A percentile compares a stretch with the other conserved stretches of the same genome.
Conservation (phyloP, 2,329 filamentous ascomycete species). For the Penicillium palitans region DNA sequence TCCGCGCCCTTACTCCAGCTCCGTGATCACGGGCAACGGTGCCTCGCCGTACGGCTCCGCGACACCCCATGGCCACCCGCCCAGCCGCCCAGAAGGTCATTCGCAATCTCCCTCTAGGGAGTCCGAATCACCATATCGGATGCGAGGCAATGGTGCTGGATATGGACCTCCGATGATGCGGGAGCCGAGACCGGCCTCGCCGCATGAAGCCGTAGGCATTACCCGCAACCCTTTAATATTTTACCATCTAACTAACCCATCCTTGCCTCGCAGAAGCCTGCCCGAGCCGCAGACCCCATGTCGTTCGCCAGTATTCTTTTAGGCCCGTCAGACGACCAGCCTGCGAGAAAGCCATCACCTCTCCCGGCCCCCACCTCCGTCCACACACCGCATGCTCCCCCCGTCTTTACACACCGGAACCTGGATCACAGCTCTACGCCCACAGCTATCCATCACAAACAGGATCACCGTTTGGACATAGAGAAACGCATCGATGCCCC, state of each 20-base stretch:
- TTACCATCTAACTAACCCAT: conserved; percentile 21
- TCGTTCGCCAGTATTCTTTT: conserved; percentile 94
- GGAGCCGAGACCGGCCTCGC: conserved; percentile 36
- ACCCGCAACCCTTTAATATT: background rate
- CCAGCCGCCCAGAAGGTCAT: conserved; percentile 38
- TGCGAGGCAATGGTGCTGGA: conserved; percentile 32
- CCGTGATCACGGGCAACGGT: conserved; percentile 38
- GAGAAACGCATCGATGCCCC: conserved; percentile 26
- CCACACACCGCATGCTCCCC: conserved; percentile 21
- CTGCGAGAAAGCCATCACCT: conserved; percentile 52
- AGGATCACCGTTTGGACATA: conserved; percentile 30
- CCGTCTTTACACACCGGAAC: conserved; percentile 10
- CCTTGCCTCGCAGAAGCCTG: conserved; percentile 58
- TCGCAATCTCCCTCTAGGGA: conserved; percentile 47
- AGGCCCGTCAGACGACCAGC: conserved; percentile 65
- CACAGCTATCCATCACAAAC: conserved; percentile 29
- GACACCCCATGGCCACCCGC: conserved; percentile 45
- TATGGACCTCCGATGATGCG: conserved; percentile 37
- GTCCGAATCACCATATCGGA: conserved; percentile 36
- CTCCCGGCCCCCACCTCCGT: conserved; percentile 33
- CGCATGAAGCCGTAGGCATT: conserved; percentile 43
- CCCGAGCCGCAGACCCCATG: conserved; percentile 82
- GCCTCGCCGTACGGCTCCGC: conserved; percentile 41
- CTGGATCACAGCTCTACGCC: conserved; percentile 30
- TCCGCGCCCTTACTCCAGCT: conserved; percentile 37